Evolutionary conservation across 495 filamentous ascomycete genomes (phyloP).

Genomic region (Aspergillus olivimuriae): DNA sequence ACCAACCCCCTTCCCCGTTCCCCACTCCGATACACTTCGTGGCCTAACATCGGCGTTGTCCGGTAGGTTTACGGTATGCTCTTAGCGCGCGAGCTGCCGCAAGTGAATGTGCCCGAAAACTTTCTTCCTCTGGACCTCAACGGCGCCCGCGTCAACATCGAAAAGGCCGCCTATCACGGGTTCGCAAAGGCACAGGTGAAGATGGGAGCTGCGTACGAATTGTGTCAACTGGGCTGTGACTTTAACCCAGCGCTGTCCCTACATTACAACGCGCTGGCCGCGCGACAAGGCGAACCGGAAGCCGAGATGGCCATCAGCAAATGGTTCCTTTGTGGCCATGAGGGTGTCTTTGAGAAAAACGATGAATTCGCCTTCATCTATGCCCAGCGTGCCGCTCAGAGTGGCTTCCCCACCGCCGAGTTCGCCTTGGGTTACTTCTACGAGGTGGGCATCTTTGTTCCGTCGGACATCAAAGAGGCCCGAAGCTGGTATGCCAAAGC

Average conservation of each 20-base stretch:
- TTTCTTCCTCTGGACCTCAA: conserved; percentile 68
- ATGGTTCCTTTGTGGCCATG: conserved; percentile 96
- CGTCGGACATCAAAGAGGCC: conserved; percentile 74
- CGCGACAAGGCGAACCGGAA: conserved; percentile 81
- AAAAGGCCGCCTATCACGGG: conserved; percentile 93
- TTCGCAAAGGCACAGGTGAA: conserved; percentile 97
- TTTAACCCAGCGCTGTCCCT: conserved; percentile 88
- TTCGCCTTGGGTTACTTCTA: conserved; percentile 98
- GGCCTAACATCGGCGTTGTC: conserved; percentile 5
- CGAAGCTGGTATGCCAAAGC: conserved; percentile 87
- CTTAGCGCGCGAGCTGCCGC: conserved; percentile 79
- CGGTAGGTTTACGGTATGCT: conserved; percentile 85
- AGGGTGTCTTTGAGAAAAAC: conserved; percentile 87
- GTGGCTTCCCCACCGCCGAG: conserved; percentile 80
- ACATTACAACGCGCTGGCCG: conserved; percentile 92
- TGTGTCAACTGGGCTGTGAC: conserved; percentile 88
- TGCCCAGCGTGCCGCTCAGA: conserved; percentile 75
- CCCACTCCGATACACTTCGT: neutral
- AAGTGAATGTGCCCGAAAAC: conserved; percentile 71
- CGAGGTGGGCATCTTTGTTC: conserved; percentile 88
- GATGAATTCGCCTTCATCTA: conserved; percentile 89
- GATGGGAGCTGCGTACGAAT: conserved; percentile 93
- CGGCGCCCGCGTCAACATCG: conserved; percentile 78
- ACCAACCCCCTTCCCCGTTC: neutral
- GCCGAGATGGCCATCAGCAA: conserved; percentile 96